Base-by-base conservation (phyloP, 768 basidiomycete genomes). In the Trametes punicea region DNA sequence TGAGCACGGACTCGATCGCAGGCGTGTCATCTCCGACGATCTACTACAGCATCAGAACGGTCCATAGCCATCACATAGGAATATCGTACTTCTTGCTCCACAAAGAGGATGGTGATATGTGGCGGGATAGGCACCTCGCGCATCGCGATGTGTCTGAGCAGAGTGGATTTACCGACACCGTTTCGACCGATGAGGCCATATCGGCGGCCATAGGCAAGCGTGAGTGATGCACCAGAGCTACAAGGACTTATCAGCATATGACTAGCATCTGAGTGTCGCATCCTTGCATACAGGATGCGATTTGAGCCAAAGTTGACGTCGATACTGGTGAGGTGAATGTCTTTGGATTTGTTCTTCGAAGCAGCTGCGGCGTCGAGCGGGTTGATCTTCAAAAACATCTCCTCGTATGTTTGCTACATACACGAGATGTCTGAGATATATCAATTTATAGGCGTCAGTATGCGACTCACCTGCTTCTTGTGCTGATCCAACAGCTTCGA, bases 301-400 rank as follows among this genome's bases (percentile, higher is more conserved):
- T 97, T 92, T 6, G 93, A 97, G 25, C 82, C 94, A 71, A 98
- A 98, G 67, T 84, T 93, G 70, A 98, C 95, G 67, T 99, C 97
- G 74, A 99, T 97, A 31, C 87, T 87, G 23, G 88, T 88, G 4
- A 99, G 77, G 67, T 97, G 93, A 48, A 99, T 89, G 70, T 99
- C 97, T 71, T 98, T 98, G 76, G 87, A 93, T 78, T 98, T 99
- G 70, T 94, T 93, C 73, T 94, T 96, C 13, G 88, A 74, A 4
- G 85, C 75, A 0, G 79, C 74, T 18, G 82, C 81, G 0, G 88
- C 85, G 71, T 95, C 92, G 56, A 99, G 73, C 36, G 97, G 93
- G 72, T 99, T 99, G 74, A 94, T 89, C 88, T 97, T 93, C 90
- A 99, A 91, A 75, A 94, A 99, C 84, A 99, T 87, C 68, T 99